Conservation (phyloP, 192 early-diverging fungal species). For the Coemansia umbellata region DNA sequence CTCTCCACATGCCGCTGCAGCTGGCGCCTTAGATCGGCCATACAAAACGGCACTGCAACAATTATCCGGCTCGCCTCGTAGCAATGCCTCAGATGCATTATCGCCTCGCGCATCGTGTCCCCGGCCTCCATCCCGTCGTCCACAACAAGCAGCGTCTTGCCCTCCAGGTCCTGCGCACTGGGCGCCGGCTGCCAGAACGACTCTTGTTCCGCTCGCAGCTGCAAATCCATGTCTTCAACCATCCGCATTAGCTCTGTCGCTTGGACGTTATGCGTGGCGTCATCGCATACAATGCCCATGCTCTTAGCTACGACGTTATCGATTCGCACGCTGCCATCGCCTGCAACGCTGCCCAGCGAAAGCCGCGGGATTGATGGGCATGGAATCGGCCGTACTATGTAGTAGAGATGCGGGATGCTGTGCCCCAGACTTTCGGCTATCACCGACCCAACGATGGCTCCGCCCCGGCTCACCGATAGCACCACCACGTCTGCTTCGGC, state of each 20-base stretch:
- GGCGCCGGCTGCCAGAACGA: constrained; percentile 13
- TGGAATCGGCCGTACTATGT: constrained; percentile 34
- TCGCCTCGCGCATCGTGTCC: constrained; percentile 50
- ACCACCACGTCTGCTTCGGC: constrained; percentile 20
- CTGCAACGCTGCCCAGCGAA: constrained; percentile 49
- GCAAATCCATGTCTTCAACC: constrained; percentile 12
- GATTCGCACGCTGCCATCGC: constrained; percentile 45
- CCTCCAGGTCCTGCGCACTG: constrained; percentile 1
- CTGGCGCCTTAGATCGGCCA: constrained; percentile 47
- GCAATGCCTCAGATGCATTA: constrained; percentile 42
- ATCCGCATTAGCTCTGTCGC: constrained; percentile 3
- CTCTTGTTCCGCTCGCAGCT: constrained; percentile 22
- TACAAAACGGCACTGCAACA: constrained; percentile 49
- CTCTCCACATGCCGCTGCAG: constrained; percentile 32
- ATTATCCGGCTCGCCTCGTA: constrained; percentile 23
- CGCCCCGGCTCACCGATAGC: constrained; percentile 46
- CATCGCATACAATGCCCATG: constrained; percentile 13
- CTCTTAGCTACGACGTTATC: constrained; percentile 37
- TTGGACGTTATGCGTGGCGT: neutral
- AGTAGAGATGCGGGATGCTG: constrained; percentile 31
- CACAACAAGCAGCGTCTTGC: constrained; percentile 38
- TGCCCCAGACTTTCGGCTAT: constrained; percentile 22
- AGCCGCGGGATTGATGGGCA: constrained; percentile 35
- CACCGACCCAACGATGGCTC: constrained; percentile 38
- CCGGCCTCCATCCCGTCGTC: constrained; percentile 52